phyloP scores from a whole-genome alignment of 2,329 filamentous ascomycete genomes.

The Aspergillus piperis region DNA sequence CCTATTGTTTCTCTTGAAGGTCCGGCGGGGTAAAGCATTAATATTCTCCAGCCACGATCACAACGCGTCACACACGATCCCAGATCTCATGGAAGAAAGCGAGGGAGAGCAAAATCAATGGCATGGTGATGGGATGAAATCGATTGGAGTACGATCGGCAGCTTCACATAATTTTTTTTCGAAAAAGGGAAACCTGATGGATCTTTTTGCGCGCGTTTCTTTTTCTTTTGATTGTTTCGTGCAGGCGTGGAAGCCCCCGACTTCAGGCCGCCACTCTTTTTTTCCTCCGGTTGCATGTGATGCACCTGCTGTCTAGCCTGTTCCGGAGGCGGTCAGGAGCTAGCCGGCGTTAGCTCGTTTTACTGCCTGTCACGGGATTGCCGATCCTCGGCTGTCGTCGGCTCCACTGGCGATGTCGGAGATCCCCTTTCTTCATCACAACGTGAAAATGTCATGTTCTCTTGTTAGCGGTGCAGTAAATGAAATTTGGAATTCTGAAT shows the following conservation, averaged over 20 bases:
- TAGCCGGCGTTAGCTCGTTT: background rate
- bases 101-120: background rate
- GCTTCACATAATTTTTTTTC: background rate
- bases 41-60: background rate
- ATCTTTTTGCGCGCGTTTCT: no score
- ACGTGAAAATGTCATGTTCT: no score
- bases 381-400: background rate
- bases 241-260: background rate
- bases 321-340: background rate
- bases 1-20: background rate
- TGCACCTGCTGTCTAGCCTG: no score
- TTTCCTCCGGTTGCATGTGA: background rate
- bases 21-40: slow-evolving; percentile 1
- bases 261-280: background rate
- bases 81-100: background rate
- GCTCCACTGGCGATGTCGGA: no score
- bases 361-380: background rate
- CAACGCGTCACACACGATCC: background rate
- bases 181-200: background rate
- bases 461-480: no score
- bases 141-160: background rate
- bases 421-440: no score
- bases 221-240: background rate
- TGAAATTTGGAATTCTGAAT: no score
- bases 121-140: background rate